A percentile compares a stretch with the other conserved stretches of the same genome.
Evolutionary conservation across 768 basidiomycete species (phyloP).

Genomic region (Leccinum sublutescens): DNA sequence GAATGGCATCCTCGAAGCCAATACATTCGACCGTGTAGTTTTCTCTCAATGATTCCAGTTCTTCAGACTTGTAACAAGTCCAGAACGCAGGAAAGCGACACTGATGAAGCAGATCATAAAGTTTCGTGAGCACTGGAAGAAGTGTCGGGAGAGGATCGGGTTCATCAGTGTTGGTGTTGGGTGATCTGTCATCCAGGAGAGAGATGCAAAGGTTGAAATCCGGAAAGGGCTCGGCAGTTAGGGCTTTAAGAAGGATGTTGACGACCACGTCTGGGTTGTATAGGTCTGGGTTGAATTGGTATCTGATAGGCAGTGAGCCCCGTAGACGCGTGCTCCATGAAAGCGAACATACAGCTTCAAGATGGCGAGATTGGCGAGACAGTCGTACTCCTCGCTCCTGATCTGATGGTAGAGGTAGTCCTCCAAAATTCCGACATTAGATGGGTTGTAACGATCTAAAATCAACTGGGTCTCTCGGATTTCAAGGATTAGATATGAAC

Average conservation of each 20-base stretch:
- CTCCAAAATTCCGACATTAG: slow-evolving; percentile 89
- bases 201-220: slow-evolving; percentile 96
- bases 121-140: slow-evolving; percentile 63
- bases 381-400: slow-evolving; percentile 87
- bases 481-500: background rate
- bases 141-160: slow-evolving; percentile 76
- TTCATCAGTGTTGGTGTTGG: slow-evolving; percentile 61
- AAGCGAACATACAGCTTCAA: slow-evolving; percentile 69
- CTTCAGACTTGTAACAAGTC: slow-evolving; percentile 67
- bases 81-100: slow-evolving; percentile 91
- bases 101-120: slow-evolving; percentile 71
- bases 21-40: slow-evolving; percentile 83
- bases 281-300: slow-evolving; percentile 94
- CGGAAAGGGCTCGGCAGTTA: slow-evolving; percentile 80
- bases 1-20: slow-evolving; percentile 82
- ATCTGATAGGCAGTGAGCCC: slow-evolving; percentile 44
- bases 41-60: slow-evolving; percentile 69
- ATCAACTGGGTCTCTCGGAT: slow-evolving; percentile 1
- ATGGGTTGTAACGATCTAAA: slow-evolving; percentile 94
- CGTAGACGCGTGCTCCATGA: background rate
- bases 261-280: slow-evolving; percentile 92
- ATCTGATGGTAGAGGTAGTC: slow-evolving; percentile 97
- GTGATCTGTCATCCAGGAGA: slow-evolving; percentile 75
- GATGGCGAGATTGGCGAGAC: slow-evolving; percentile 92
- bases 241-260: slow-evolving; percentile 91